Evolutionary conservation across 2,329 filamentous ascomycete genomes (phyloP).

Genomic region (Nectriaceae sp.): DNA sequence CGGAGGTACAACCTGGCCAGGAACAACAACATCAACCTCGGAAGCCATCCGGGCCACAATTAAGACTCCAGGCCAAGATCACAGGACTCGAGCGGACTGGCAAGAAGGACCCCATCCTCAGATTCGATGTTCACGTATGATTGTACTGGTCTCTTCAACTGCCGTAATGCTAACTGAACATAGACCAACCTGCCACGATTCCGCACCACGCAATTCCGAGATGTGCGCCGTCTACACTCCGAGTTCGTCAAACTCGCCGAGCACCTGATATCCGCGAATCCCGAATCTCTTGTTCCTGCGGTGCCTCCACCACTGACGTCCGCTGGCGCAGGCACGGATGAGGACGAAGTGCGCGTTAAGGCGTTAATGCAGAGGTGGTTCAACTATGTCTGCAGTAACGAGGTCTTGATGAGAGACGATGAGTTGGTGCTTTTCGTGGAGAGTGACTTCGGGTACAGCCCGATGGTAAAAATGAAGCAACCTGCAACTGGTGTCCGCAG

Average conservation of each 20-base stretch:
- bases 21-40: slow-evolving; percentile 56
- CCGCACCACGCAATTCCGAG: slow-evolving; percentile 95
- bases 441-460: slow-evolving; percentile 97
- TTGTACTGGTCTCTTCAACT: neutral
- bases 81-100: slow-evolving; percentile 90
- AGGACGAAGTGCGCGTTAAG: slow-evolving; percentile 90
- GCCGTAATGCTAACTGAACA: slow-evolving; percentile 22
- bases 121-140: slow-evolving; percentile 92
- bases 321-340: slow-evolving; percentile 92
- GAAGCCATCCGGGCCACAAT: slow-evolving; percentile 63
- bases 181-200: slow-evolving; percentile 99
- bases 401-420: slow-evolving; percentile 90
- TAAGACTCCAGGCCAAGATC: slow-evolving; percentile 91
- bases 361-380: slow-evolving; percentile 90
- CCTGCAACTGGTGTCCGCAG: slow-evolving; percentile 92
- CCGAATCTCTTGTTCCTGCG: slow-evolving; percentile 89
- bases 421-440: slow-evolving; percentile 99
- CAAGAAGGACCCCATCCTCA: slow-evolving; percentile 91
- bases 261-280: slow-evolving; percentile 96
- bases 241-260: slow-evolving; percentile 97
- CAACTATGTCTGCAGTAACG: slow-evolving; percentile 88
- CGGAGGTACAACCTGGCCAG: slow-evolving; percentile 30
- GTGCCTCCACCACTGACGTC: slow-evolving; percentile 94
- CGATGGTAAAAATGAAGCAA: slow-evolving; percentile 92
- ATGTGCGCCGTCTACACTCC: slow-evolving; percentile 91